Conservation (phyloP, 352 stramenopile genomes). For the Halophytophthora polymorphica region DNA sequence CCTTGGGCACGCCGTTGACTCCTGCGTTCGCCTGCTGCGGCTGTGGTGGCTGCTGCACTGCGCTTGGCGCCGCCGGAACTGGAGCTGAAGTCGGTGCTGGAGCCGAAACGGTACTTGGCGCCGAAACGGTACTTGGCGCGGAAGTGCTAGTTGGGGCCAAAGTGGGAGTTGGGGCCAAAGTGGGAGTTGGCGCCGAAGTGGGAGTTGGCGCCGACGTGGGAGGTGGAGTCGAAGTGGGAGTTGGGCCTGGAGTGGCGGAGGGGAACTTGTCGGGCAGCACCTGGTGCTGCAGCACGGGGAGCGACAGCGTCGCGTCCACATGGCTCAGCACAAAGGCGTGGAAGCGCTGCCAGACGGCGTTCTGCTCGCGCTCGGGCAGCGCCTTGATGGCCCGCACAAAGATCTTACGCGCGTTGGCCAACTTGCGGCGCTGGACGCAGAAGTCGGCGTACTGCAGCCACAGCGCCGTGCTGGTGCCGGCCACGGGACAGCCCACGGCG, state of each 20-base stretch:
- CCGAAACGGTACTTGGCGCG: conserved; percentile 1
- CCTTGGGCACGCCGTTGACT: neutral
- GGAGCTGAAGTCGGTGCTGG: neutral
- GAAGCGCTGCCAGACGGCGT: conserved; percentile 47
- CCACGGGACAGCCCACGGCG: conserved; percentile 50
- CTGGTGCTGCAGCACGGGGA: conserved; percentile 56
- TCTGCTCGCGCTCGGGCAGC: conserved; percentile 36
- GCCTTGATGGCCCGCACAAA: conserved; percentile 56
- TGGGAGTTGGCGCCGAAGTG: conserved; percentile 3
- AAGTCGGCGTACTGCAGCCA: conserved; percentile 75
- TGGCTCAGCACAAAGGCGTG: conserved; percentile 62
- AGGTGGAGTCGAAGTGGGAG: too few relatives aligned
- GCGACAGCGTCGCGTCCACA: conserved; percentile 51
- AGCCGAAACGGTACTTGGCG: conserved; percentile 3
- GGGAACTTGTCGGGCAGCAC: conserved; percentile 39
- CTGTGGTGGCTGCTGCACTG: too few relatives aligned
- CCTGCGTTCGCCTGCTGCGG: conserved; percentile 9
- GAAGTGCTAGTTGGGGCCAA: neutral
- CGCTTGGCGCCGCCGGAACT: too few relatives aligned
- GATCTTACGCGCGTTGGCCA: conserved; percentile 73
- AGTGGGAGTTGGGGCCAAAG: neutral
- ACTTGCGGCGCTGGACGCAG: conserved; percentile 70
- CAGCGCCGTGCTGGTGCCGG: conserved; percentile 26
- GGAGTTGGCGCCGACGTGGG: conserved; percentile 5
- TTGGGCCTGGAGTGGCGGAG: conserved; percentile 6